phyloP scores from a whole-genome alignment of 2,329 filamentous ascomycete genomes.

The Diaporthe ilicicola region DNA sequence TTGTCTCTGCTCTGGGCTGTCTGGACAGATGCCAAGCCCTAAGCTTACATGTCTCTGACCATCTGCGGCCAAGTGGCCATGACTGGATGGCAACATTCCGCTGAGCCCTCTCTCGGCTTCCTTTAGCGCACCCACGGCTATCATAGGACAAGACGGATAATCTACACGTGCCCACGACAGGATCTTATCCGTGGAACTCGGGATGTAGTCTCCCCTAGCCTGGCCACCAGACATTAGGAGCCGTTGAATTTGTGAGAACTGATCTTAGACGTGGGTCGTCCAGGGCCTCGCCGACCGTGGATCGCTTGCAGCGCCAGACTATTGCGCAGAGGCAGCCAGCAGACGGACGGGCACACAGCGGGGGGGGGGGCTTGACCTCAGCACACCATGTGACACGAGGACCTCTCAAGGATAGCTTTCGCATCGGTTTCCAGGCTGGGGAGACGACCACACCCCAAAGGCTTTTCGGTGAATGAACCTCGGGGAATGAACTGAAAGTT shows the following conservation, averaged over 20 bases:
- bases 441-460: neutral
- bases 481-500: constrained; percentile 24
- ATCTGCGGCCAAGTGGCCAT: constrained; percentile 24
- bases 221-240: constrained; percentile 20
- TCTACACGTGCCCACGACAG: constrained; percentile 5
- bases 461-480: constrained; percentile 15
- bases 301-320: constrained; percentile 13
- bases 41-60: neutral
- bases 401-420: constrained; percentile 4
- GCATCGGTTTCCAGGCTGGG: constrained; percentile 27
- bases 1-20: constrained; percentile 1
- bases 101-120: constrained; percentile 8
- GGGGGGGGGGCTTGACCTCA: constrained; percentile 13
- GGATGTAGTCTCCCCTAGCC: constrained; percentile 12
- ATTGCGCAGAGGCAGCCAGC: neutral
- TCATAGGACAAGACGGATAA: constrained; percentile 2
- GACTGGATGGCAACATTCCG: neutral
- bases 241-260: constrained; percentile 18
- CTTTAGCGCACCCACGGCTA: constrained; percentile 10
- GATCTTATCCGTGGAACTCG: constrained; percentile 20
- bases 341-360: neutral
- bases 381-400: constrained; percentile 2
- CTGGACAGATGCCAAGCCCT: constrained; percentile 5
- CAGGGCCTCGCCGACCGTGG: constrained; percentile 4
- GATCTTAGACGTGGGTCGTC: neutral